Conservation (phyloP, 257 asterid genomes). For the Rubia yunnanensis region DNA sequence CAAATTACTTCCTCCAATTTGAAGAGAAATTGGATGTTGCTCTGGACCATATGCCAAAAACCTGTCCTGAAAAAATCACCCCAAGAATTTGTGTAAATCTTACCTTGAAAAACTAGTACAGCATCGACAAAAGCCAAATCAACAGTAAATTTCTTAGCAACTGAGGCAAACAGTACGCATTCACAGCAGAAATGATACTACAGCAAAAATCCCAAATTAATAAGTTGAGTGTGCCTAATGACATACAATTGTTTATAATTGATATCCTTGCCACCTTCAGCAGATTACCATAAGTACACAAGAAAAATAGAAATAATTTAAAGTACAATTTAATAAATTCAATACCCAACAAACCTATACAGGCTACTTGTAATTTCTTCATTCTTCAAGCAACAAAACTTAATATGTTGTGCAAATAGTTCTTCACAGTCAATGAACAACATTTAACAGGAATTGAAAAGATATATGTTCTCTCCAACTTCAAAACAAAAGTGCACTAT, state of each 20-base stretch:
- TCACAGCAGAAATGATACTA: not conserved
- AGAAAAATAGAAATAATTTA: not conserved
- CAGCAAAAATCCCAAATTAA: not conserved
- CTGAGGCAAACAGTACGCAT: not conserved
- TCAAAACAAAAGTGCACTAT: not conserved
- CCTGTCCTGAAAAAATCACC: slow-evolving; percentile 53
- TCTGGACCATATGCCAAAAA: slow-evolving; percentile 81
- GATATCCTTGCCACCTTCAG: not conserved
- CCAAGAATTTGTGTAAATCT: slow-evolving; percentile 19
- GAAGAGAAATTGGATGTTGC: slow-evolving; percentile 96
- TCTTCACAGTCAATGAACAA: not conserved
- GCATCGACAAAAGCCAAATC: not conserved
- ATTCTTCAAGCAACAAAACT: not conserved
- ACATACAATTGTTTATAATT: not conserved
- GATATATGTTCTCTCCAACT: not conserved
- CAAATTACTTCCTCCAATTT: slow-evolving; percentile 89
- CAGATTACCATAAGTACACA: not conserved
- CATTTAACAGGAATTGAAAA: not conserved
- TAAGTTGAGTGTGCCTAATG: not conserved
- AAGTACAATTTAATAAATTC: not conserved
- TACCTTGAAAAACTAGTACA: not conserved
- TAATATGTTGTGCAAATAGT: not conserved
- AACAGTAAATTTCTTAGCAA: not conserved
- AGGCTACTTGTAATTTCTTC: not conserved
- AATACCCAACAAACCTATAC: not conserved